Evolutionary conservation across 2,329 filamentous ascomycete genomes (phyloP), one percentile per base, ranked within the genome.

Genomic region (Fusarium sacchari): DNA sequence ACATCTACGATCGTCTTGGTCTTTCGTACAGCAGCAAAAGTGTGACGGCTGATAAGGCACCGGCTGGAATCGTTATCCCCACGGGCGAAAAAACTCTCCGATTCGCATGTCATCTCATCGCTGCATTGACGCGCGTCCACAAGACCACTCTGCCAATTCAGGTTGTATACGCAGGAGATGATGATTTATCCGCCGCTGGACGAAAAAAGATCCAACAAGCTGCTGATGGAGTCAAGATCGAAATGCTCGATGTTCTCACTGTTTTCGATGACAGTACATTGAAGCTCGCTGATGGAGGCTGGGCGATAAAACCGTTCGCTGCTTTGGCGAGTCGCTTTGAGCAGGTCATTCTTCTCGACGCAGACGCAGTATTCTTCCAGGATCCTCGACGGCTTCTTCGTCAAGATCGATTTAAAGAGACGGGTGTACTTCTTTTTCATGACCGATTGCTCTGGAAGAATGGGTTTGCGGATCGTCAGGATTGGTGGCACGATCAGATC

Each of bases 221-320:
- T 4, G 64, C 76, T 0, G 40, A 64, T 2, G 71, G 63, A 6
- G 60, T 55, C 7, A 36, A 74, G 2, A 72, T 82, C 5, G 76
- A 79, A 12, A 81, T 83, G 47, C 24, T 84, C 22, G 78, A 84
- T 62, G 73, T 83, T 10, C 63, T 79, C 11, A 75, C 71, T 0
- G 77, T 83, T 1, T 82, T 84, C 18, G 74, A 82, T 39, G 81
- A 84, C 24, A 44, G 53, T 1, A 78, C 76, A 3, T 34, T 83
- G 32, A 73, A 77, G 1, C 72, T 83, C 7, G 68, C 70, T 11
- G 44, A 77, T 20, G 81, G 80, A 6, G 80, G 79, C 3, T 84
- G 83, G 82, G 83, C 83, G 20, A 81, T 84, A 55, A 85, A 85
- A 50, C 76, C 82, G 7, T 85, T 85, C 26, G 83, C 83, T 12